These are phyloP conservation scores for Coccomyxa sp. DNA, from an alignment of 139 green algal species.

Conservation along the genomic window DNA sequence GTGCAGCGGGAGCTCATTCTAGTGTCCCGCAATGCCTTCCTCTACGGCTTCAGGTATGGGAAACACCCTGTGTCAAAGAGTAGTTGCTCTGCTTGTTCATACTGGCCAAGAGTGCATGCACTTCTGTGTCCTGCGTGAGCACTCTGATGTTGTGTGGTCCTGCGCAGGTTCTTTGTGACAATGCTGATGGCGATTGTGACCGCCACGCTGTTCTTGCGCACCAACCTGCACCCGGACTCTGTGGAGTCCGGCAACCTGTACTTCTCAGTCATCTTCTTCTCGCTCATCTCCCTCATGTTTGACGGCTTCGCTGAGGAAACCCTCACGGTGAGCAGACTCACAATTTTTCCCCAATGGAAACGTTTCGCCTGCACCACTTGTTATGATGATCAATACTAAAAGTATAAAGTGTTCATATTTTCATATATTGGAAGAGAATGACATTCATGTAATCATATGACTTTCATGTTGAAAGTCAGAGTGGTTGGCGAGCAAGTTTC, in stretches of 20 bases:
- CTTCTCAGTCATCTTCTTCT: constrained; percentile 53
- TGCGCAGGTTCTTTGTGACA: constrained; percentile 13
- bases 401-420: no score
- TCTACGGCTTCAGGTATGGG: constrained; percentile 26
- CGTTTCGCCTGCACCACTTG: no score
- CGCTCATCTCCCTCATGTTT: constrained; percentile 34
- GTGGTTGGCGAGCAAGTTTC: no score
- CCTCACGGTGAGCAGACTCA: constrained; percentile 1
- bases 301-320: constrained; percentile 22
- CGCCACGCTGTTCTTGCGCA: constrained; percentile 48
- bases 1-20: constrained; percentile 1
- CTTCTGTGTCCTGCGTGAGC: no score
- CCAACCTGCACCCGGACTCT: constrained; percentile 25
- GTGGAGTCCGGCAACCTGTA: constrained; percentile 35
- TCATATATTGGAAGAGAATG: no score
- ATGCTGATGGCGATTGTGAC: constrained; percentile 32
- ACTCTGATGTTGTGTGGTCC: no score
- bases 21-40: constrained; percentile 29
- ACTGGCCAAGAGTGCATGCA: no score
- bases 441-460: no score
- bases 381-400: no score
- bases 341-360: background rate
- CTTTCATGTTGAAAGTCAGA: no score
- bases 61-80: background rate
- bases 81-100: no score